Percentiles rank a stretch among this genome's conserved stretches.
These are phyloP conservation scores for Ceratobasidium sp. DNA, from an alignment of 1,284 basidiomycete species.

Conservation along the genomic window DNA sequence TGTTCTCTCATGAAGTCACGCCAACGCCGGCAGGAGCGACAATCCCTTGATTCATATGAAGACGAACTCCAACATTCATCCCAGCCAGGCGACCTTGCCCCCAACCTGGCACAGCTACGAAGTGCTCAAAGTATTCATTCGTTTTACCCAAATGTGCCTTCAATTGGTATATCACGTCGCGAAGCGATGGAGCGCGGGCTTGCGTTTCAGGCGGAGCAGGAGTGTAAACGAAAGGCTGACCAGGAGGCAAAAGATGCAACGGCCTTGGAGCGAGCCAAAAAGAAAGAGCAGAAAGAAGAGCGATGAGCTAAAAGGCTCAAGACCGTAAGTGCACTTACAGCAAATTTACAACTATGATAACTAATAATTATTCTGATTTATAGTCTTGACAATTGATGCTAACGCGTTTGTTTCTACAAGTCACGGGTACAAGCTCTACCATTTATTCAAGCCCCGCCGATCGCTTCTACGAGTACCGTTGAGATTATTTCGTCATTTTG, in stretches of 20 bases:
- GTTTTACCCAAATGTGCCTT: neutral
- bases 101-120: neutral
- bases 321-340: too few relatives aligned
- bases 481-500: neutral
- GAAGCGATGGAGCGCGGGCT: neutral
- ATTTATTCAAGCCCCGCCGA: conserved; percentile 2
- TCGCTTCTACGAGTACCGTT: too few relatives aligned
- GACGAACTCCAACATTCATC: neutral
- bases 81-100: neutral
- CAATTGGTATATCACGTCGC: neutral
- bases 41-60: neutral
- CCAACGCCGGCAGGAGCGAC: neutral
- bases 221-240: neutral
- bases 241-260: neutral
- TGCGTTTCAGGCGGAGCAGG: neutral
- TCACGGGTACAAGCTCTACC: too few relatives aligned
- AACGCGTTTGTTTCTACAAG: too few relatives aligned
- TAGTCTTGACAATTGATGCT: too few relatives aligned
- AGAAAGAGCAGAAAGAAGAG: neutral
- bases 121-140: neutral
- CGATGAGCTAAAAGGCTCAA: neutral
- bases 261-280: neutral
- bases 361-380: too few relatives aligned
- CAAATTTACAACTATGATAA: too few relatives aligned
- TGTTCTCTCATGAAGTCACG: neutral